Base-by-base conservation (phyloP, 2,329 filamentous ascomycete species). In the Gaeumannomyces tritici region DNA sequence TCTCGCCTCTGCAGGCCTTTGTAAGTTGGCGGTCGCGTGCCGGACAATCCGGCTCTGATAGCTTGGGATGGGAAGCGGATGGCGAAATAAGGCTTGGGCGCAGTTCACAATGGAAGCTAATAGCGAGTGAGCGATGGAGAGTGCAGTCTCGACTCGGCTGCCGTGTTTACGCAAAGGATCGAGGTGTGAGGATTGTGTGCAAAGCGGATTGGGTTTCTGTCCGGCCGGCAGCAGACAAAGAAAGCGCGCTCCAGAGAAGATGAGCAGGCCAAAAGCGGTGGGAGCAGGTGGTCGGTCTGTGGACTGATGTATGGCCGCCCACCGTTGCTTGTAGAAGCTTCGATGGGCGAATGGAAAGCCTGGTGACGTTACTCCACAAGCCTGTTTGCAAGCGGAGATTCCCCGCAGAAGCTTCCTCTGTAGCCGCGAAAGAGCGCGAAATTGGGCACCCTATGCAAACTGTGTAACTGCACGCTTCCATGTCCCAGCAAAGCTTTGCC, bases 271-370 rank as follows among this genome's bases (percentile, higher is more conserved):
- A 26, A 51, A 13, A 28, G 59, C 24, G 42, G 35, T 54, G 35
- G 59, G 35, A 28, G 57, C 26, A 42, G 55, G n/a, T 57, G 61
- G 42, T 51, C 42, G 42, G 42, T 35, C 29, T 31, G 26, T 59
- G 55, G 42, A 58, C 31, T 47, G 55, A 42, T 24, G 21, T n/a
- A 35, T 35, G 35, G 7, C 5, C 27, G 57, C 28, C 42, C 58
- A 33, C n/a, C 28, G 57, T 51, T 60, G 59, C 27, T 60, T 60
- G 59, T 60, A 62, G 61, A 62, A 62, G 61, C 61, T 62, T 62
- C 61, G 61, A 62, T 60, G 61, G 61, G 42, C 61, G 61, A 60
- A 61, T 60, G 57, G 33, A 59, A 47, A 29, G 24, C 55, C n/a
- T 11, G n/a, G 56, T 58, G 56, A 58, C 56, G 56, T 58, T 58